Percentiles rank a stretch among this genome's conserved stretches.
These are phyloP conservation scores for Paradendryphiella salina DNA, from an alignment of 2,329 filamentous ascomycete genomes.

Conservation along the genomic window DNA sequence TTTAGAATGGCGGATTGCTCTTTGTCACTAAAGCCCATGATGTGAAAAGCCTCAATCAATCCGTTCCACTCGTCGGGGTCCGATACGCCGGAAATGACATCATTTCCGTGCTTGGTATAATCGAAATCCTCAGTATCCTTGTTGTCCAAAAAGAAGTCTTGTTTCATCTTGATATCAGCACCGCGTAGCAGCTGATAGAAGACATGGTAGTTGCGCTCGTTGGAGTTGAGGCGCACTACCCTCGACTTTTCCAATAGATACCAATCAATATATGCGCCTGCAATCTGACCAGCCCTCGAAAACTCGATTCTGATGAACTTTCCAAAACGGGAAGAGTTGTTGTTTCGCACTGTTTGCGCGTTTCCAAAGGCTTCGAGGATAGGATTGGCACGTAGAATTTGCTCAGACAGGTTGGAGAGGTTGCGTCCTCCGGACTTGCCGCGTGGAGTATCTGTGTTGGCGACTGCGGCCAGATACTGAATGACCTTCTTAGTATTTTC, in stretches of 20 bases:
- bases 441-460: slow-evolving; percentile 74
- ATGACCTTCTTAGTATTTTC: slow-evolving; percentile 99
- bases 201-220: slow-evolving; percentile 94
- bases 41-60: slow-evolving; percentile 85
- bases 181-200: slow-evolving; percentile 96
- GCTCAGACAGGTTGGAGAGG: slow-evolving; percentile 87
- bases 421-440: slow-evolving; percentile 64
- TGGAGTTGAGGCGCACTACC: slow-evolving; percentile 82
- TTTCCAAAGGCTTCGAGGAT: slow-evolving; percentile 98
- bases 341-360: slow-evolving; percentile 94
- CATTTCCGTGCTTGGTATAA: slow-evolving; percentile 89
- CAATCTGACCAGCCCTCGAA: slow-evolving; percentile 82
- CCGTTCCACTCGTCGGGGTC: slow-evolving; percentile 88
- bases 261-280: slow-evolving; percentile 97
- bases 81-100: slow-evolving; percentile 86
- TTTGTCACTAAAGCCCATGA: slow-evolving; percentile 89
- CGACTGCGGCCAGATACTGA: slow-evolving; percentile 94
- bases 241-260: slow-evolving; percentile 98
- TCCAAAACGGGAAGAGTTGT: slow-evolving; percentile 97
- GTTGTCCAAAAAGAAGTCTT: slow-evolving; percentile 74
- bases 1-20: slow-evolving; percentile 83
- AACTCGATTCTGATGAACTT: slow-evolving; percentile 99
- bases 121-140: slow-evolving; percentile 83
- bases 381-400: slow-evolving; percentile 93
- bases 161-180: slow-evolving; percentile 71